phyloP scores from a whole-genome alignment of 768 basidiomycete species.

The Mycena kentingensis region DNA sequence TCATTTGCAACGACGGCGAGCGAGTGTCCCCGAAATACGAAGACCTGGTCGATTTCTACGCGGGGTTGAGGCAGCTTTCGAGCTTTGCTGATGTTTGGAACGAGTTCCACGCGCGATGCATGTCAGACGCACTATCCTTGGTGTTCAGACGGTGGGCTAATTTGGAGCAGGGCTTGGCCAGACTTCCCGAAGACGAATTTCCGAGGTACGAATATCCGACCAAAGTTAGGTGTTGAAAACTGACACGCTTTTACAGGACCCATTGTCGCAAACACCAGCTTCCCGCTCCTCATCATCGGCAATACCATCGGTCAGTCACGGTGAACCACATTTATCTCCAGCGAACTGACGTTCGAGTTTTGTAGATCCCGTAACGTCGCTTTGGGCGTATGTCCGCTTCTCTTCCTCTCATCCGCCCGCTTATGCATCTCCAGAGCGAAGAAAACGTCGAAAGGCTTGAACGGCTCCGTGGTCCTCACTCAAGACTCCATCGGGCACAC shows the following conservation, averaged over 20 bases:
- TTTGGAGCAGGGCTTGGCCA: conserved; percentile 5
- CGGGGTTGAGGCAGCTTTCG: no score
- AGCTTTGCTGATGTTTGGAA: conserved; percentile 6
- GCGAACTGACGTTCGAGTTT: no score
- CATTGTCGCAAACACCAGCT: conserved; percentile 33
- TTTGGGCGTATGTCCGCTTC: no score
- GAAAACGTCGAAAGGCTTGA: conserved; percentile 23
- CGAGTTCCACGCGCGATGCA: conserved; percentile 4
- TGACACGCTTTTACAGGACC: conserved; percentile 29
- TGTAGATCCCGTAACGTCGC: no score
- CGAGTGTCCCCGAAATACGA: no score
- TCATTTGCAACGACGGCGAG: neutral
- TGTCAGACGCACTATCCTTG: neutral
- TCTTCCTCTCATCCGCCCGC: no score
- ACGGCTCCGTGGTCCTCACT: conserved; percentile 23
- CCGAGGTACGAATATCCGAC: conserved; percentile 21
- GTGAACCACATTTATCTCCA: no score
- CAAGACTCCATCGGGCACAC: conserved; percentile 25
- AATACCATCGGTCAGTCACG: no score
- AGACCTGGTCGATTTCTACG: no score
- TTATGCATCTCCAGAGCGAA: no score
- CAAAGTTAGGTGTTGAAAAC: conserved; percentile 27
- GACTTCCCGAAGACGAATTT: conserved; percentile 2
- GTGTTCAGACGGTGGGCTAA: neutral
- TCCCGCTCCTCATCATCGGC: conserved; percentile 33